These are phyloP conservation scores for Populus hybrid DNA, from an alignment of 441 rosid species.

Conservation along the genomic window DNA sequence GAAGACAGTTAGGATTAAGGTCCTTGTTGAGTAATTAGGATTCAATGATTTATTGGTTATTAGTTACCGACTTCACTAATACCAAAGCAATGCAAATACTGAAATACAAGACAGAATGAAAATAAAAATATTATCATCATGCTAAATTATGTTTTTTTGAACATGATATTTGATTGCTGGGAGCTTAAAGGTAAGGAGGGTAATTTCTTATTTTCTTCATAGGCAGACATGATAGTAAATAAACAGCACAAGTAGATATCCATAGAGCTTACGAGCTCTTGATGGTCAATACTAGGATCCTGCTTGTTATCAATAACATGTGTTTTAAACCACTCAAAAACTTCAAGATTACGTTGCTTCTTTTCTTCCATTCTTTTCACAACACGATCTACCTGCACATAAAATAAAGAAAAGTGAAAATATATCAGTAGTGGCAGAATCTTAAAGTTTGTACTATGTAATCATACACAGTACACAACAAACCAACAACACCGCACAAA, in stretches of 20 bases:
- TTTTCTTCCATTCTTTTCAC: constrained; percentile 69
- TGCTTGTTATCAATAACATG: constrained; percentile 72
- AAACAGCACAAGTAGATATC: neutral
- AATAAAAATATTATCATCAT: neutral
- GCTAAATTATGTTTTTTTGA: neutral
- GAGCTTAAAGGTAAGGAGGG: too few species aligned
- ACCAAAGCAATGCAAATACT: neutral
- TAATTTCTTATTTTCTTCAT: neutral
- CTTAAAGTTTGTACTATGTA: neutral
- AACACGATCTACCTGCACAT: constrained; percentile 53
- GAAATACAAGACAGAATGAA: neutral
- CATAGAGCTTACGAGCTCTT: constrained; percentile 68
- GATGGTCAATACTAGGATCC: constrained; percentile 71
- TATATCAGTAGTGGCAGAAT: constrained; percentile 9
- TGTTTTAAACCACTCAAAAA: constrained; percentile 73
- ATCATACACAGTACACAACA: neutral
- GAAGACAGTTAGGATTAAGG: neutral
- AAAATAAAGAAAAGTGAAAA: constrained; percentile 11
- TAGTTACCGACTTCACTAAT: neutral
- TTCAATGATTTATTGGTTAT: neutral
- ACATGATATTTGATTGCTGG: too few species aligned
- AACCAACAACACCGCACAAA: neutral
- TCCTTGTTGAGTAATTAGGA: neutral
- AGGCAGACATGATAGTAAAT: constrained; percentile 8
- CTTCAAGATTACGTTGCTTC: constrained; percentile 46